Evolutionary conservation across 345 rosid species (phyloP).

Genomic region (Melaleuca alternifolia): DNA sequence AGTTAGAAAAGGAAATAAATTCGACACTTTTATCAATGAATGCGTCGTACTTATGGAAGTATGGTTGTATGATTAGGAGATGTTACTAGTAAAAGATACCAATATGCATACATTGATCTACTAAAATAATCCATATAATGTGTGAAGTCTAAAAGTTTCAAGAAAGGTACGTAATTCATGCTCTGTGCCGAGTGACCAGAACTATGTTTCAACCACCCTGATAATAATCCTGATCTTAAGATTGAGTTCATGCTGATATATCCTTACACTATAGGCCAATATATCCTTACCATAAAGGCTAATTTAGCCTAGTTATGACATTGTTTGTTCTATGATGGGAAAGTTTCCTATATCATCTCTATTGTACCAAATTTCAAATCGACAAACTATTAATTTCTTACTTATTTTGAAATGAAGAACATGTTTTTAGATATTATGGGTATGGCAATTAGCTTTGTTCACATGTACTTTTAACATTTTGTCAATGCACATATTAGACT

Average conservation of each 20-base stretch:
- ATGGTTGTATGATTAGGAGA: no score
- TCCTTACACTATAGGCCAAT: not conserved
- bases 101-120: no score
- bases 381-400: not conserved
- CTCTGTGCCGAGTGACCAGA: no score
- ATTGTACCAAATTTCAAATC: not conserved
- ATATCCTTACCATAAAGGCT: not conserved
- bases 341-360: not conserved
- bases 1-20: not conserved
- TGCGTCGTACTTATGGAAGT: no score
- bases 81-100: no score
- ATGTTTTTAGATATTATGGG: not conserved
- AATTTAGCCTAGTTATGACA: not conserved
- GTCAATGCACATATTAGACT: no score
- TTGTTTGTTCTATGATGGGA: not conserved
- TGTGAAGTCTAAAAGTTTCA: no score
- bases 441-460: not conserved
- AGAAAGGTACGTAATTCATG: no score
- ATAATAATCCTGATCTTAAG: not conserved
- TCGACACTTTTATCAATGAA: no score
- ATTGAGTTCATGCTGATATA: not conserved
- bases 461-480: no score
- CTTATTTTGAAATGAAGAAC: not conserved
- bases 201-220: no score
- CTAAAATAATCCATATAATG: no score